A percentile compares a stretch with the other conserved stretches of the same genome.
These are phyloP conservation scores for Podaxis rugospora DNA, from an alignment of 768 basidiomycete species.

Conservation along the genomic window DNA sequence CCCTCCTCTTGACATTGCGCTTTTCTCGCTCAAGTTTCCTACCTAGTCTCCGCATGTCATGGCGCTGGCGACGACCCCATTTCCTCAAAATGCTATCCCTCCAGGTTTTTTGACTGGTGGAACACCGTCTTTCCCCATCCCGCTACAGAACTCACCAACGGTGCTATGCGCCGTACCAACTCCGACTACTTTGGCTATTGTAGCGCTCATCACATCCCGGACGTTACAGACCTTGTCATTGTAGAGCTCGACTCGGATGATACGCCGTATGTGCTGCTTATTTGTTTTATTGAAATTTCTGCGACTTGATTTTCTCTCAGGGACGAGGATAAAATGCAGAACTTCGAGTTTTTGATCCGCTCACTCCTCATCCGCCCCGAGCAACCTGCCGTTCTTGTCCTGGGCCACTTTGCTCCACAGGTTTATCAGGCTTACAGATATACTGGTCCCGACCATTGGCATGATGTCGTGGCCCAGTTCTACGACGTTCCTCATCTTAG, in stretches of 20 bases:
- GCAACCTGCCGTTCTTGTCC: slow-evolving; percentile 85
- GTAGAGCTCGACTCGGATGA: slow-evolving; percentile 94
- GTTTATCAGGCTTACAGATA: slow-evolving; percentile 75
- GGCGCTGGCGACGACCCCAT: slow-evolving; percentile 91
- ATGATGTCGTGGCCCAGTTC: slow-evolving; percentile 89
- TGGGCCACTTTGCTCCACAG: slow-evolving; percentile 96
- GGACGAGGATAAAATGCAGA: slow-evolving; percentile 64
- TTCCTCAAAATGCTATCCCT: slow-evolving; percentile 82
- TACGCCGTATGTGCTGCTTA: slow-evolving; percentile 54
- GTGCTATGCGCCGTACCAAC: slow-evolving; percentile 88
- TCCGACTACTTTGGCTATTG: slow-evolving; percentile 96
- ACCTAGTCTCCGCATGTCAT: slow-evolving; percentile 84
- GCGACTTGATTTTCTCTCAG: slow-evolving; percentile 30
- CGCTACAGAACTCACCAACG: slow-evolving; percentile 96
- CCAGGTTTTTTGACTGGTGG: slow-evolving; percentile 98
- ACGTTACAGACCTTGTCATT: slow-evolving; percentile 90
- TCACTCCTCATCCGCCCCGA: slow-evolving; percentile 89
- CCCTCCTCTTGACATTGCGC: background rate
- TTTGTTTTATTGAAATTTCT: slow-evolving; percentile 2
- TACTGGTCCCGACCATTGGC: slow-evolving; percentile 86
- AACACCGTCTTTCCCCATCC: slow-evolving; percentile 97
- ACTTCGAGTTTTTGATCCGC: slow-evolving; percentile 91
- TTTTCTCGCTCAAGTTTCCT: slow-evolving; percentile 5
- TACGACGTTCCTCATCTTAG: slow-evolving; percentile 96
- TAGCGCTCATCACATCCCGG: slow-evolving; percentile 89